phyloP scores from a whole-genome alignment of 805 yeast species.

The Ogataea zsoltii region DNA sequence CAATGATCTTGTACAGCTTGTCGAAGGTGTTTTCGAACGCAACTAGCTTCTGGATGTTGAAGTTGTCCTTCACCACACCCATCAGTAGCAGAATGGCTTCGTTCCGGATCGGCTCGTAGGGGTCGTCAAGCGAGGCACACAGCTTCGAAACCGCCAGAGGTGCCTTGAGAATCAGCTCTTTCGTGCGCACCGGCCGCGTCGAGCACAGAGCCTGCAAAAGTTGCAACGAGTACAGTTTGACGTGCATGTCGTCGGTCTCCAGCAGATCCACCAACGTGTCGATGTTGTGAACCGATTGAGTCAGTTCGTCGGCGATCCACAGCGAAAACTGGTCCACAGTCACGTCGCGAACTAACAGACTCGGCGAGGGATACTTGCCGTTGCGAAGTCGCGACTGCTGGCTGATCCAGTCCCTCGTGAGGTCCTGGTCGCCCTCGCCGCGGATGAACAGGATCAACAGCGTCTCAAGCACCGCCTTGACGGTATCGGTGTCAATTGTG shows the following conservation, averaged over 20 bases:
- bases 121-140: constrained; percentile 60
- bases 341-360: constrained; percentile 52
- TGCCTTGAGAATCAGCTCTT: constrained; percentile 67
- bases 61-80: constrained; percentile 78
- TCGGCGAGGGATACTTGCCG: constrained; percentile 79
- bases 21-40: constrained; percentile 95
- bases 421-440: constrained; percentile 57
- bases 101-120: constrained; percentile 83
- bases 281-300: constrained; percentile 56
- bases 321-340: constrained; percentile 81
- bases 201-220: constrained; percentile 79
- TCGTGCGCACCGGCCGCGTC: constrained; percentile 70
- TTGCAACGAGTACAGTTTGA: constrained; percentile 79
- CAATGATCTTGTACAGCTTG: constrained; percentile 72
- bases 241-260: constrained; percentile 63
- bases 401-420: constrained; percentile 68
- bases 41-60: constrained; percentile 86
- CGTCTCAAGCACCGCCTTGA: constrained; percentile 83
- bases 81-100: constrained; percentile 82
- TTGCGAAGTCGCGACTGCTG: constrained; percentile 71
- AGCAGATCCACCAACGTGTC: constrained; percentile 49
- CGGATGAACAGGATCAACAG: constrained; percentile 77
- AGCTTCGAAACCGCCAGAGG: constrained; percentile 81
- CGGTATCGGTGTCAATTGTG: constrained; percentile 61
- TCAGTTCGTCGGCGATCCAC: constrained; percentile 94